Percentiles rank a stretch among this genome's conserved stretches.
phyloP scores from a whole-genome alignment of 164 flowering plant genomes.

The Annona cherimola region DNA sequence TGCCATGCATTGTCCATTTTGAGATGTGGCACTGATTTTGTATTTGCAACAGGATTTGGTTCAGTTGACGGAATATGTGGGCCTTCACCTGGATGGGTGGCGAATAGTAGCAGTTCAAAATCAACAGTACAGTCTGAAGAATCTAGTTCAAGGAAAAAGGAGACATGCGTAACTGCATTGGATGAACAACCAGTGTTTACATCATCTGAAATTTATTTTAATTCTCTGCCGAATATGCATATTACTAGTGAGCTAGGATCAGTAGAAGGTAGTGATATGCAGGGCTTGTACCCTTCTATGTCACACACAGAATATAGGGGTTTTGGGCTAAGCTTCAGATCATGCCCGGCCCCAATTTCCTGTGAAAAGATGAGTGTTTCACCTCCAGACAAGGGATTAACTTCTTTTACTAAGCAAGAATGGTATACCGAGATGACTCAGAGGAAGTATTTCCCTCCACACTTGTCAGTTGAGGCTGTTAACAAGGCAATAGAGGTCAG shows the following conservation, averaged over 20 bases:
- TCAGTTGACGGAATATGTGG: slow-evolving; percentile 28
- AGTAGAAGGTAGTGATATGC: slow-evolving; percentile 12
- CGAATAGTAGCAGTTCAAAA: slow-evolving; percentile 20
- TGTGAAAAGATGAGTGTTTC: slow-evolving; percentile 17
- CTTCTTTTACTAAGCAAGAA: slow-evolving; percentile 15
- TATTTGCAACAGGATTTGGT: slow-evolving; percentile 14
- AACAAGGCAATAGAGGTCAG: slow-evolving; percentile 67
- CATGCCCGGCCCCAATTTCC: slow-evolving; percentile 39
- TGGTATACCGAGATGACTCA: slow-evolving; percentile 13
- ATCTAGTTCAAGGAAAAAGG: slow-evolving; percentile 20
- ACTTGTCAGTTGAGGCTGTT: slow-evolving; percentile 61
- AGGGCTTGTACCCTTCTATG: slow-evolving; percentile 12
- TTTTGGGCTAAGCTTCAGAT: slow-evolving; percentile 20
- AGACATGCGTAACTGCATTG: slow-evolving; percentile 9
- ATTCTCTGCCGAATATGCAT: slow-evolving; percentile 48
- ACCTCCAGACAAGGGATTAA: slow-evolving; percentile 6
- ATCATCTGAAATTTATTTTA: slow-evolving; percentile 39
- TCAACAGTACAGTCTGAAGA: slow-evolving; percentile 5
- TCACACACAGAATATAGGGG: slow-evolving; percentile 14
- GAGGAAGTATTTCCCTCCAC: slow-evolving; percentile 41
- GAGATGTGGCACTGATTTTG: not conserved
- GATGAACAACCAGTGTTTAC: slow-evolving; percentile 19
- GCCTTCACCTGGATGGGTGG: slow-evolving; percentile 21
- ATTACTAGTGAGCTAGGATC: slow-evolving; percentile 20
- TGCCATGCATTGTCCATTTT: not conserved